These are phyloP conservation scores for Melanomma pulvis-pyrius DNA, from an alignment of 495 filamentous ascomycete species.

Conservation along the genomic window DNA sequence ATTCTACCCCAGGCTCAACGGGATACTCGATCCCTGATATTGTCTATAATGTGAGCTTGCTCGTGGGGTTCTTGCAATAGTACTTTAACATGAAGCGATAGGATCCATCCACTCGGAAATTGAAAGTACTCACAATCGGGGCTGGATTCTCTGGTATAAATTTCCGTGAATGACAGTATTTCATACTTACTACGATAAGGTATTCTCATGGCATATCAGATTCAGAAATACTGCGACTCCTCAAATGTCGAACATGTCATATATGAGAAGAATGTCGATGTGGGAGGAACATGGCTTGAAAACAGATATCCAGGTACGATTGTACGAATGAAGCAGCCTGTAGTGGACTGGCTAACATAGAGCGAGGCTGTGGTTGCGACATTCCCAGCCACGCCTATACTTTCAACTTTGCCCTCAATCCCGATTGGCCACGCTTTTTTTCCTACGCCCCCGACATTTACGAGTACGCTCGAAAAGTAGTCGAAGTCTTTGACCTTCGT, in stretches of 20 bases:
- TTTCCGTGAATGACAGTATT: too few relatives aligned
- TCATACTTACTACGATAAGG: too few relatives aligned
- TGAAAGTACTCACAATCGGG: conserved; percentile 44
- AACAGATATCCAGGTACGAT: conserved; percentile 39
- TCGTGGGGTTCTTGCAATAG: background rate
- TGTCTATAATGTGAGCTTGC: conserved; percentile 23
- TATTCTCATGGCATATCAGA: conserved; percentile 45
- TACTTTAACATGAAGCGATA: conserved; percentile 2
- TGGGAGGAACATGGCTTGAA: conserved; percentile 45
- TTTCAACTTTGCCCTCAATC: conserved; percentile 46
- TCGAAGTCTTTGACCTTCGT: conserved; percentile 43
- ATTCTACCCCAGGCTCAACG: conserved; percentile 42
- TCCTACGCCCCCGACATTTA: conserved; percentile 46
- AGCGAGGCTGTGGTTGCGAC: conserved; percentile 18
- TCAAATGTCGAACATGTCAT: conserved; percentile 46
- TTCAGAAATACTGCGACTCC: conserved; percentile 41
- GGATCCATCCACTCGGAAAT: conserved; percentile 41
- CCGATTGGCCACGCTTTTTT: conserved; percentile 49
- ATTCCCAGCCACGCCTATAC: conserved; percentile 47
- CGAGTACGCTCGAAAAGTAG: conserved; percentile 48
- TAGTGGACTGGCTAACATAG: conserved; percentile 6
- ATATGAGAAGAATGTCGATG: conserved; percentile 46
- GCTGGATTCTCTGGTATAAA: conserved; percentile 45
- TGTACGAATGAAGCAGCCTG: background rate
- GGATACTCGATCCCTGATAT: conserved; percentile 43